These are phyloP conservation scores for Pluteus cervinus DNA, from an alignment of 768 basidiomycete species.

Conservation along the genomic window DNA sequence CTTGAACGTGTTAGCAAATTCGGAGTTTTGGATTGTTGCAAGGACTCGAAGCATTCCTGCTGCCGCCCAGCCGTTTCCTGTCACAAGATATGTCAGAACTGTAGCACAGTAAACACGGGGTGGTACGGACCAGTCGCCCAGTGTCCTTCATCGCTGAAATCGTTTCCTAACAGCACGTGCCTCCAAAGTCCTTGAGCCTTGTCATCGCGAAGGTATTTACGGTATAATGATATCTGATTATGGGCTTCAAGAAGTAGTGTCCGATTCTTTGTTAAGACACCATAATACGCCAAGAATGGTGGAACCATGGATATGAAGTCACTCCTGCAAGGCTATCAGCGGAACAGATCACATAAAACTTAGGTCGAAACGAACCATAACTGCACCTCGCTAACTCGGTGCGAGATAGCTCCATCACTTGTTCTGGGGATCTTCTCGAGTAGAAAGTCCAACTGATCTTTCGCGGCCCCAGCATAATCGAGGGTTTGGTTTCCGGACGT, in stretches of 20 bases:
- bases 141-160: conserved; percentile 55
- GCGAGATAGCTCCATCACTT: conserved; percentile 75
- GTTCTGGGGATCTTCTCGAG: conserved; percentile 54
- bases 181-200: conserved; percentile 58
- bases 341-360: background rate
- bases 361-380: conserved; percentile 46
- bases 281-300: conserved; percentile 84
- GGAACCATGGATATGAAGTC: conserved; percentile 86
- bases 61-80: conserved; percentile 88
- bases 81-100: background rate
- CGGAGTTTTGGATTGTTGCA: conserved; percentile 62
- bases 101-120: no score
- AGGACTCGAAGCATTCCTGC: conserved; percentile 83
- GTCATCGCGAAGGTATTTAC: conserved; percentile 53
- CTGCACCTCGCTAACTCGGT: conserved; percentile 62
- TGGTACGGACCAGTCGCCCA: conserved; percentile 67
- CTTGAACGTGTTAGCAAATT: conserved; percentile 41
- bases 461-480: conserved; percentile 59
- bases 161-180: conserved; percentile 60
- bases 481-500: no score
- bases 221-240: conserved; percentile 67
- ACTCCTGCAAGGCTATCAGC: conserved; percentile 38
- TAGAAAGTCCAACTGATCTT: conserved; percentile 60
- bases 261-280: conserved; percentile 49
- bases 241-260: conserved; percentile 60